Evolutionary conservation across 2,329 filamentous ascomycete species (phyloP), one percentile per base, ranked within the genome.

Genomic region (Pseudofabraea citricarpa): DNA sequence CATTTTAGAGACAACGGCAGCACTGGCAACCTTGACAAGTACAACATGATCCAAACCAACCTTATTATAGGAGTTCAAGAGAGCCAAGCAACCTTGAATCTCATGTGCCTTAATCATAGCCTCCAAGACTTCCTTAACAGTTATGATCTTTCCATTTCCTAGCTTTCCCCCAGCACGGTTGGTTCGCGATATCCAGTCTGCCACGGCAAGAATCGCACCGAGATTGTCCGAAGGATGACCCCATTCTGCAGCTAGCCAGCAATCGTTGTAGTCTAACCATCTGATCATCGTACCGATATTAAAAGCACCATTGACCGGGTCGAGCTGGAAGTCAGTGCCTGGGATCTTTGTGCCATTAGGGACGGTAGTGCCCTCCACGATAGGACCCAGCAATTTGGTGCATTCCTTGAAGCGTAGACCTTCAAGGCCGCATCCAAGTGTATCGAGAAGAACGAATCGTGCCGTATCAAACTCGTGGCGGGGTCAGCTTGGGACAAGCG

Each of bases 201-300:
- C 89, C 41, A 96, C 90, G 36, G 91, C 89, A 50, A 98, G 81
- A 64, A 98, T 98, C 60, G 91, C 93, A 51, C 93, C 93, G 56
- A 98, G 70, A 75, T 98, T 98, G 75, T 98, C 93, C 4, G 90
- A 96, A 50, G 93, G 93, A 69, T 98, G 93, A 46, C 93, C 93
- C 93, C 93, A 98, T 73, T 98, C 93, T 44, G 93, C 93, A 35
- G 91, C 93, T 52, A 97, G 77, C 93, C 91, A 98, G 81, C 93
- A 97, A 79, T 98, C 93, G 68, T 98, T 98, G 80, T 97, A 98
- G 74, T 98, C 93, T 60, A 98, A 81, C 93, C 93, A 98, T 64
- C 93, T 81, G 72, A 98, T 95, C 85, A 95, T 95, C 60, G 93
- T 87, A 59, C 93, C 93, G 59, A 98, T 97, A 77, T 97, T 97